Percentiles rank a stretch among this genome's conserved stretches.
phyloP scores from a whole-genome alignment of 441 rosid genomes.

The Brassica balearica region DNA sequence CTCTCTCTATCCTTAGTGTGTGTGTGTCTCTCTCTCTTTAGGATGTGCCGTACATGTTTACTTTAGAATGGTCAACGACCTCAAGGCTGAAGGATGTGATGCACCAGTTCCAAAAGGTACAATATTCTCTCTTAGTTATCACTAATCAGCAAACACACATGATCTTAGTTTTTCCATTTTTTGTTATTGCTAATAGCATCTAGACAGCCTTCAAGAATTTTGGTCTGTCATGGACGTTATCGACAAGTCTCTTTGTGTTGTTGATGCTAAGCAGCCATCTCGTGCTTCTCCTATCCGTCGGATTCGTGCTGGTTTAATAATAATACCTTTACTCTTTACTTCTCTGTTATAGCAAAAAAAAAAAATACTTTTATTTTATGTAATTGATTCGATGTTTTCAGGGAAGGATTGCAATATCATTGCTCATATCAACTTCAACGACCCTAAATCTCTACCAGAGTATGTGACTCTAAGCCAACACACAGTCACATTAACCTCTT shows the following conservation, averaged over 20 bases:
- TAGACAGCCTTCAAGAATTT: constrained; percentile 69
- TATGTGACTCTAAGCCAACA: constrained; percentile 50
- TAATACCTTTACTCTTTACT: constrained; percentile 14
- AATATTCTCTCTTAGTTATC: constrained; percentile 26
- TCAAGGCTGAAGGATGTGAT: constrained; percentile 72
- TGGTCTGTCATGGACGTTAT: constrained; percentile 80
- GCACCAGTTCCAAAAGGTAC: constrained; percentile 66
- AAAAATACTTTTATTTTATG: neutral
- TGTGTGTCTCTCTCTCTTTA: constrained; percentile 15
- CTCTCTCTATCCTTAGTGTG: constrained; percentile 15
- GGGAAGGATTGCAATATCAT: constrained; percentile 65
- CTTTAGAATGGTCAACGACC: constrained; percentile 60
- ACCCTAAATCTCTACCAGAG: constrained; percentile 77
- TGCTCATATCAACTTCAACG: constrained; percentile 48
- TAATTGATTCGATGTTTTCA: constrained; percentile 35
- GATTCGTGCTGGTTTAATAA: constrained; percentile 55
- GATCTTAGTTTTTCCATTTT: neutral
- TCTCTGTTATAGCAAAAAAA: neutral
- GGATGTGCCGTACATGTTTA: constrained; percentile 71
- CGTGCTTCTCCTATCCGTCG: constrained; percentile 55
- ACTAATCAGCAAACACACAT: neutral
- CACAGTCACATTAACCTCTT: neutral
- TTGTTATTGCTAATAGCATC: constrained; percentile 51
- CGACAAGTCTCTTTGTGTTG: constrained; percentile 64
- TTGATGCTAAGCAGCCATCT: constrained; percentile 54